Base-by-base conservation (phyloP, 768 basidiomycete species). In the Amanita polypyramis region DNA sequence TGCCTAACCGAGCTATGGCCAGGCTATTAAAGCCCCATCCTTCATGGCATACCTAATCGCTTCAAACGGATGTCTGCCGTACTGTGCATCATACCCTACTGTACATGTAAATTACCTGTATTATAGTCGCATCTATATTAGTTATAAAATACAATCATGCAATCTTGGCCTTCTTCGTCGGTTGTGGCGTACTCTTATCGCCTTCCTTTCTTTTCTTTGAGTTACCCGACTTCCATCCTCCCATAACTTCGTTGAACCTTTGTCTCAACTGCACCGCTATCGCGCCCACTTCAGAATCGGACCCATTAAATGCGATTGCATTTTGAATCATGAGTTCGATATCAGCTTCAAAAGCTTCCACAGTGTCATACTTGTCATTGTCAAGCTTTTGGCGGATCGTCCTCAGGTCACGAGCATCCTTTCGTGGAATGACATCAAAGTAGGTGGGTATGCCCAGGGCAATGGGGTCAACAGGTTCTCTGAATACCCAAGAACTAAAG, bases 381-480 rank as follows among this genome's bases (percentile, higher is more conserved):
- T 91, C 86, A 50, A 97, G 70, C 61, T 85, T 91, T 57, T 73
- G 72, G 52, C 82, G 77, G 57, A 98, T 94, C 43, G 83, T 84
- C 52, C 71, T 67, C 47, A 98, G 68, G 64, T 98, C 95, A 37
- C 95, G 80, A 2, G 90, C 89, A 54, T 94, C 80, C 59, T 86
- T 89, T 52, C 72, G 75, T 4, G 85, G 82, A 54, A 98, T 88
- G 48, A 94, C 67, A 29, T 93, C 80, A 62, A 83, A 85, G 60
- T 98, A 98, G 7, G 82, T 79, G 5, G 94, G 95, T 43, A 97
- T 89, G 4, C 77, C 79, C 29, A 94, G 68, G 2, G 72, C 65
- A 15, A 88, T 74, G 2, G 94, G 92, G 63, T 97, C 92, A n/a
- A 97, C 91, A 35, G 88, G 82, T 47, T 84, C 82, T 41, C 77